Evolutionary conservation across 176 grass and related monocot genomes (phyloP), one percentile per base, ranked within the genome.

Genomic region (Oryza longistaminata): DNA sequence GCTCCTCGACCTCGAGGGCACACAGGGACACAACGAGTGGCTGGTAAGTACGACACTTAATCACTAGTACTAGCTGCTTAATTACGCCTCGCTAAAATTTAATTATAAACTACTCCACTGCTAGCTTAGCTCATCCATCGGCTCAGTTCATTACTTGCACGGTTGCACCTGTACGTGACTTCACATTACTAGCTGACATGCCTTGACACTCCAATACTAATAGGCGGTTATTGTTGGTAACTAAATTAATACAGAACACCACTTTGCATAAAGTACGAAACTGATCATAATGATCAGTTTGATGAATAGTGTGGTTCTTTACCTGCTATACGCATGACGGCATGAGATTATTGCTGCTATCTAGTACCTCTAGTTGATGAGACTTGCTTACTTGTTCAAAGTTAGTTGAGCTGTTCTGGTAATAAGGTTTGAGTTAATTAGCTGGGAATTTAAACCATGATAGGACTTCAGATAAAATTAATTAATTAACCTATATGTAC

Each of bases 21-120:
- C 26, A 0, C 94, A 97, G 66, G 94, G 94, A 1, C 94, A 97
- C 89, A 94, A 84, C 80, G 94, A 97, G 89, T 97, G 94, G 94
- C 81, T 94, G 92, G 94, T 97, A 70, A 10, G 21, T 73, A 13
- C 52, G 11, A 33, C 14, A 17, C 19, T 33, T 33, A 4, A 69
- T 73, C 14, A 19, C 27, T 66, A 15, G 15, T 9, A 17, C 26
- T 66, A 15, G 15, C 2, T 55, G 22, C 16, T 70, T 81, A 55
- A 39, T 24, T 70, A 17, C 16, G 10, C 46, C 13, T 78, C 37
- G 11, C 43, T 55, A 19, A 1, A 19, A 19, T 19, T 19, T 17
- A 55, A 55, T 19, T 40, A 40, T 55, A n/a, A 61, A 2, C 7
- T 22, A 22, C 39, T 40, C 55, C 55, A 22, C 21, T 61, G 39